A percentile compares a stretch with the other conserved stretches of the same genome.
These are phyloP conservation scores for Lepidium africanum DNA, from an alignment of 345 rosid species.

Conservation along the genomic window DNA sequence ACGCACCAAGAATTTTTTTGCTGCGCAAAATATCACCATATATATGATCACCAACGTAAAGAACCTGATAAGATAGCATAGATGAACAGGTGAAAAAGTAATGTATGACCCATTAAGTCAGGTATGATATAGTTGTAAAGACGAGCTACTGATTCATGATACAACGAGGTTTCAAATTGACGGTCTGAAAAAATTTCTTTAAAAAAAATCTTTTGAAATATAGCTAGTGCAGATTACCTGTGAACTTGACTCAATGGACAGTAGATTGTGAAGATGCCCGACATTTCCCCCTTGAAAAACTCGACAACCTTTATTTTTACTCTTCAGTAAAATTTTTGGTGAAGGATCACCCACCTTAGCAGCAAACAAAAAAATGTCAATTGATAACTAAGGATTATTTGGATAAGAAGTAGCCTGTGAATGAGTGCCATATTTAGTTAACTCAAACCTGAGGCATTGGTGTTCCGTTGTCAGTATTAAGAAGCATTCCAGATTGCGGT, in stretches of 20 bases:
- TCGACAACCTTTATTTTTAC: conserved; percentile 37
- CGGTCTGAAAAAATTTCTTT: neutral
- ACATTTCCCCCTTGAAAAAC: conserved; percentile 97
- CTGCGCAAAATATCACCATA: conserved; percentile 97
- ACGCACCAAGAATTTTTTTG: conserved; percentile 86
- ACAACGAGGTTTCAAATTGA: neutral
- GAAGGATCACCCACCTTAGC: conserved; percentile 56
- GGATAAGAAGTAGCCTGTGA: neutral
- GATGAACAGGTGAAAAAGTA: neutral
- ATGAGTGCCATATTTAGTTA: neutral
- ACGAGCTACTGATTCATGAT: neutral
- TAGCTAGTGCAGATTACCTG: conserved; percentile 45
- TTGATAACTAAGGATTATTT: neutral
- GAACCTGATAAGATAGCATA: conserved; percentile 48
- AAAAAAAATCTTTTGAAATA: no score
- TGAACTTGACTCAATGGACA: conserved; percentile 87
- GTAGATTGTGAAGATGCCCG: conserved; percentile 90
- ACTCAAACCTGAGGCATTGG: conserved; percentile 82
- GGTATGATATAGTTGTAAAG: neutral
- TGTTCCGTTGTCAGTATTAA: conserved; percentile 90
- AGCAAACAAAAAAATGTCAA: neutral
- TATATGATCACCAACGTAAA: conserved; percentile 96
- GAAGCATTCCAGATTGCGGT: conserved; percentile 74
- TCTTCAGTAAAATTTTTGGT: conserved; percentile 37
- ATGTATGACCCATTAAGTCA: neutral